Conservation (phyloP, 1,284 basidiomycete species). For the Moesziomyces sp. region DNA sequence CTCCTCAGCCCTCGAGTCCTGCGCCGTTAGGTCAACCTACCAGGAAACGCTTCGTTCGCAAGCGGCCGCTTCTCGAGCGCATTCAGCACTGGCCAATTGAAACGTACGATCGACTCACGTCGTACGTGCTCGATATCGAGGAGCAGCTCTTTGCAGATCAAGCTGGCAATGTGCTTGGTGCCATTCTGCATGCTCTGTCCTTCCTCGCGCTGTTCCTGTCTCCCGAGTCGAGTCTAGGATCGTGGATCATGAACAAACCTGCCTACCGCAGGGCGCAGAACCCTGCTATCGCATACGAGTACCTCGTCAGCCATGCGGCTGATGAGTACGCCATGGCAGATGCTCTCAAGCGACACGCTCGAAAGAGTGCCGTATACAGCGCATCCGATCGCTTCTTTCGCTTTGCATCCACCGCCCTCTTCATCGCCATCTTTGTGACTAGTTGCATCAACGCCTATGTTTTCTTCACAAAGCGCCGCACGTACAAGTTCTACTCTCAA, state of each 20-base stretch:
- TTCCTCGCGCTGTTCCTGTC: conserved; percentile 42
- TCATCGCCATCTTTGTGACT: conserved; percentile 25
- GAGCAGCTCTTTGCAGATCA: conserved; percentile 42
- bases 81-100: conserved; percentile 44
- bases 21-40: not conserved
- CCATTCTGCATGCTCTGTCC: conserved; percentile 31
- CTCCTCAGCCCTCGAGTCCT: not conserved
- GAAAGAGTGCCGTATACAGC: conserved; percentile 30
- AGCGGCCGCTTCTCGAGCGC: conserved; percentile 27
- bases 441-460: conserved; percentile 44
- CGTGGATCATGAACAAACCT: conserved; percentile 45
- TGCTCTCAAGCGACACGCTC: conserved; percentile 33
- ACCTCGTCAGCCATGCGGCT: conserved; percentile 39
- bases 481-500: conserved; percentile 49
- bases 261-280: conserved; percentile 37
- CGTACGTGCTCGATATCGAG: conserved; percentile 33
- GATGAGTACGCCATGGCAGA: conserved; percentile 49
- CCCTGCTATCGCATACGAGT: conserved; percentile 47
- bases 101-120: conserved; percentile 25
- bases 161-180: conserved; percentile 43
- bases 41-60: conserved; percentile 36
- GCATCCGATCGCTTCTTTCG: conserved; percentile 47
- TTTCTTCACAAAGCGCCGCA: conserved; percentile 44
- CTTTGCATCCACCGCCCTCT: conserved; percentile 24
- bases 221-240: conserved; percentile 37